Evolutionary conservation across 495 filamentous ascomycete genomes (phyloP).

Genomic region (Neurospora cerealis): DNA sequence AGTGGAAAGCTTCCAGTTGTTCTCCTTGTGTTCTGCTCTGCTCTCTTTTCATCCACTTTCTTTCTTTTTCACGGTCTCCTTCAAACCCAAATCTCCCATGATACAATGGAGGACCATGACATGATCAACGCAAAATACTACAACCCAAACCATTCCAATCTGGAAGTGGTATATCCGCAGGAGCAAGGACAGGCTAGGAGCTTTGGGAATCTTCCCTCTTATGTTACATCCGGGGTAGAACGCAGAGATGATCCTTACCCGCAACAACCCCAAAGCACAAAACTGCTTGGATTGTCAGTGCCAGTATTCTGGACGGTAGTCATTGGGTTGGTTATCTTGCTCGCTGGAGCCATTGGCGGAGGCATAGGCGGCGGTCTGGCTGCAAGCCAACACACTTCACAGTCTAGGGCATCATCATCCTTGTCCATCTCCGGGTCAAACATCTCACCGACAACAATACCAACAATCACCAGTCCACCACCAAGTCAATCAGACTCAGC

Average conservation of each 20-base stretch:
- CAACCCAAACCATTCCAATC: background rate
- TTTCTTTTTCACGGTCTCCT: background rate
- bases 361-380: constrained; percentile 21
- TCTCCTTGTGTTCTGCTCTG: background rate
- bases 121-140: background rate
- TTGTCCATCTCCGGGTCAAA: constrained; percentile 1
- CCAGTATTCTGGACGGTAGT: constrained; percentile 22
- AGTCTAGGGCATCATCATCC: background rate
- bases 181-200: background rate
- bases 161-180: background rate
- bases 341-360: constrained; percentile 24
- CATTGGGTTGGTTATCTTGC: constrained; percentile 14
- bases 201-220: background rate
- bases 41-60: background rate
- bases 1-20: background rate
- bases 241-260: background rate
- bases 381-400: background rate
- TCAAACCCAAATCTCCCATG: background rate
- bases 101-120: background rate
- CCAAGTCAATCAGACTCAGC: background rate
- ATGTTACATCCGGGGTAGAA: background rate
- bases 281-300: constrained; percentile 23
- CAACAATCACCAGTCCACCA: constrained; percentile 3
- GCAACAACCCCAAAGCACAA: background rate
- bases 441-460: background rate